These are phyloP conservation scores for Xylaria arbuscula DNA, from an alignment of 2,329 filamentous ascomycete genomes.

Conservation along the genomic window DNA sequence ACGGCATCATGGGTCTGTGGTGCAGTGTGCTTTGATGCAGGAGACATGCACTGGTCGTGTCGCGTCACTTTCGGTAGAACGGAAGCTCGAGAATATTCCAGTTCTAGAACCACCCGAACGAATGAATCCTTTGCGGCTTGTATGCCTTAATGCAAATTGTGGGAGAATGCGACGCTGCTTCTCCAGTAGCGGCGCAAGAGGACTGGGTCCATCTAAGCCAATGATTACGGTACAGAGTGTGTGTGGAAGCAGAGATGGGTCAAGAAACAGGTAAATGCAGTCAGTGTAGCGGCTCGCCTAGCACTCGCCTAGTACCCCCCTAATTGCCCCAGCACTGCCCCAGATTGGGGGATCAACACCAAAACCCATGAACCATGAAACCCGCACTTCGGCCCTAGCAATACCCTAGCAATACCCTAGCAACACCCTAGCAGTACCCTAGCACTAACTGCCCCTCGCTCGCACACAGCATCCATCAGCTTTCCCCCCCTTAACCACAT, in stretches of 20 bases:
- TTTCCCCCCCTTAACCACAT: background rate
- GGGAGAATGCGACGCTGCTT: slow-evolving; percentile 8
- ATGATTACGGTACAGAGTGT: background rate
- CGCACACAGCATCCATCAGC: too few relatives aligned
- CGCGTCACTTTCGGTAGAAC: slow-evolving; percentile 32
- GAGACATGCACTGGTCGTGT: slow-evolving; percentile 16
- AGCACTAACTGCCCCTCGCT: too few relatives aligned
- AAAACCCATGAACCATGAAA: slow-evolving; percentile 20
- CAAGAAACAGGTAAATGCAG: too few relatives aligned
- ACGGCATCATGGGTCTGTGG: too few relatives aligned
- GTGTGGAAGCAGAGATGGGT: too few relatives aligned
- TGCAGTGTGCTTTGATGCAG: background rate
- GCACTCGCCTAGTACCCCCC: background rate
- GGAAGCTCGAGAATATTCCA: slow-evolving; percentile 13
- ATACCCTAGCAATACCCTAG: background rate
- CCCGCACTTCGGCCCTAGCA: background rate
- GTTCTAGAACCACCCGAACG: slow-evolving; percentile 27
- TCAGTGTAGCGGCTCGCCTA: background rate
- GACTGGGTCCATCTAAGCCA: background rate
- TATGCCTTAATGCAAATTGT: background rate
- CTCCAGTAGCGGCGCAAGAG: background rate
- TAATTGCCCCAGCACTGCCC: slow-evolving; percentile 1
- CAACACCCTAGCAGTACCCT: background rate
- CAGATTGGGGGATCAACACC: slow-evolving; percentile 18
- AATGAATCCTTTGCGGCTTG: slow-evolving; percentile 15